These are phyloP conservation scores for Scedosporium dehoogii DNA, from an alignment of 2,329 filamentous ascomycete species.

Conservation along the genomic window DNA sequence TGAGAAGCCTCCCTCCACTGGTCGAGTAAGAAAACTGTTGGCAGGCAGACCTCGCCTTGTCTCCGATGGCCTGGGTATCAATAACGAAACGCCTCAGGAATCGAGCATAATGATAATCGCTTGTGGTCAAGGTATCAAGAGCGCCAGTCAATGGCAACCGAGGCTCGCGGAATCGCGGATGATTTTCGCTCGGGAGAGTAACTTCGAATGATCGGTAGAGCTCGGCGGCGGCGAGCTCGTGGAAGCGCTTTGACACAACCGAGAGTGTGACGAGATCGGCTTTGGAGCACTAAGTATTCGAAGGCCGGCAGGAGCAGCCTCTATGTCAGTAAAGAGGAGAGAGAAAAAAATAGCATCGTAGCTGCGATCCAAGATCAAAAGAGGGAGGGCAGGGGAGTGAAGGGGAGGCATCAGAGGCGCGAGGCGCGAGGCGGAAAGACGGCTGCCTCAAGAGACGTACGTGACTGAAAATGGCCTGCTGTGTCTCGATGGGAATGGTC, in stretches of 20 bases:
- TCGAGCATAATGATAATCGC: constrained; percentile 52
- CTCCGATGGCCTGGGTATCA: constrained; percentile 42
- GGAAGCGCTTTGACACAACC: constrained; percentile 47
- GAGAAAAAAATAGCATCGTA: not conserved
- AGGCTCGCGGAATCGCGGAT: constrained; percentile 37
- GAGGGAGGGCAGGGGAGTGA: not conserved
- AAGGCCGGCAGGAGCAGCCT: too few species aligned
- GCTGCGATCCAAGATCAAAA: not conserved
- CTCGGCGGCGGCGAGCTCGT: constrained; percentile 45
- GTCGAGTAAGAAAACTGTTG: constrained; percentile 42
- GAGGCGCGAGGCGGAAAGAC: too few species aligned
- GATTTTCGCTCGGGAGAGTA: constrained; percentile 51
- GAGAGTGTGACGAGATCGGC: constrained; percentile 46
- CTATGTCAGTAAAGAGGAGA: not conserved
- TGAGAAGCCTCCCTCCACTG: constrained; percentile 55
- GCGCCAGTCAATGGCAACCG: constrained; percentile 48
- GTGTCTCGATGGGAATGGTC: constrained; percentile 35
- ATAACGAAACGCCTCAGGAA: constrained; percentile 46
- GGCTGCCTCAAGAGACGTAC: constrained; percentile 19
- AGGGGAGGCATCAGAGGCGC: not conserved
- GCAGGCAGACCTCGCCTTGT: constrained; percentile 43
- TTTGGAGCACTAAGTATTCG: constrained; percentile 32
- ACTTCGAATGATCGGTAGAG: constrained; percentile 53
- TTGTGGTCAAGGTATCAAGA: constrained; percentile 52
- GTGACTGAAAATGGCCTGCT: constrained; percentile 37